A percentile compares a stretch with the other conserved stretches of the same genome.
Evolutionary conservation across 1,139 yeast species (phyloP).

Genomic region (Pneumocystis oryctolagi): DNA sequence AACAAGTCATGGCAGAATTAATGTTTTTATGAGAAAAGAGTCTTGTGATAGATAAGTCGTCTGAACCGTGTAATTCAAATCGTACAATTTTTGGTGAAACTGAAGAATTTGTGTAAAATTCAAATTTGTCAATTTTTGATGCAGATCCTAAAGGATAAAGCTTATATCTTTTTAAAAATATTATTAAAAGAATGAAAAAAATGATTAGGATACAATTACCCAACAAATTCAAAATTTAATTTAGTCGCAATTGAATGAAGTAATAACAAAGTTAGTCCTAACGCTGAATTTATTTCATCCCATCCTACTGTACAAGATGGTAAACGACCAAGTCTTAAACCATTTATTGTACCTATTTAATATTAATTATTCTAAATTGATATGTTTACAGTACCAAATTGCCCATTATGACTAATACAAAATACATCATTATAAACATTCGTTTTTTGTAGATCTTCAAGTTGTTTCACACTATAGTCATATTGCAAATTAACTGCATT

Average conservation of each 20-base stretch:
- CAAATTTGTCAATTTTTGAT: slow-evolving; percentile 56
- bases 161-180: slow-evolving; percentile 29
- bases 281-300: slow-evolving; percentile 84
- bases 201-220: slow-evolving; percentile 15
- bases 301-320: slow-evolving; percentile 49
- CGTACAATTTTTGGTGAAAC: slow-evolving; percentile 17
- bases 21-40: slow-evolving; percentile 54
- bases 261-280: slow-evolving; percentile 68
- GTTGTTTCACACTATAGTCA: slow-evolving; percentile 13
- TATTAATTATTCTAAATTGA: slow-evolving; percentile 21
- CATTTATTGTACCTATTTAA: background rate
- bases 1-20: slow-evolving; percentile 64
- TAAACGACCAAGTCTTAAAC: slow-evolving; percentile 45
- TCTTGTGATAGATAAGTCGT: slow-evolving; percentile 55
- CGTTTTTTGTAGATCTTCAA: slow-evolving; percentile 43
- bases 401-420: slow-evolving; percentile 66
- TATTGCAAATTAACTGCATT: slow-evolving; percentile 16
- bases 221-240: slow-evolving; percentile 39
- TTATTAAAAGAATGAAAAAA: background rate
- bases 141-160: slow-evolving; percentile 74
- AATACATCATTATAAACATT: slow-evolving; percentile 76
- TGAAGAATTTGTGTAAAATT: slow-evolving; percentile 23
- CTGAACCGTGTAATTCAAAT: slow-evolving; percentile 42
- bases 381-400: slow-evolving; percentile 76
- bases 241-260: slow-evolving; percentile 49